phyloP scores from a whole-genome alignment of 352 stramenopile genomes.

The Globisporangium apiculatum region DNA sequence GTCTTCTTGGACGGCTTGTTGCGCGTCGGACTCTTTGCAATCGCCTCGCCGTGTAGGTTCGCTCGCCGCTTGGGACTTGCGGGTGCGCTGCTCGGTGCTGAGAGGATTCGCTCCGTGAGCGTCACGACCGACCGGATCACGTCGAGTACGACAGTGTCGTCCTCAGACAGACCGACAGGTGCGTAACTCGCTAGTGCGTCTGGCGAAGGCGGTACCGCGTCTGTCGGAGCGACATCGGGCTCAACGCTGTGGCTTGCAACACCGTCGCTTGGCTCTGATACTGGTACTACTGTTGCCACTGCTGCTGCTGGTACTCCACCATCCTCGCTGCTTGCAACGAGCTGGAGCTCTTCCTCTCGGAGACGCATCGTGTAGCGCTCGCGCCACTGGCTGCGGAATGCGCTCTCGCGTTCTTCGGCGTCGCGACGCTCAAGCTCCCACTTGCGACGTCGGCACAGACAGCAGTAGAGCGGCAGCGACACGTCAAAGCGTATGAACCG shows the following conservation, averaged over 20 bases:
- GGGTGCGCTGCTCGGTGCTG: neutral
- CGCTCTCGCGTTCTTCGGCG: slow-evolving; percentile 41
- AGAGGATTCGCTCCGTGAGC: slow-evolving; percentile 12
- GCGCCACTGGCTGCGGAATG: slow-evolving; percentile 30
- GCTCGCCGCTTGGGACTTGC: slow-evolving; percentile 1
- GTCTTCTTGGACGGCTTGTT: slow-evolving; percentile 3
- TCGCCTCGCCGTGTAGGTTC: neutral
- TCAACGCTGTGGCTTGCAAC: neutral
- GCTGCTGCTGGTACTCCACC: neutral
- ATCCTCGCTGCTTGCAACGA: slow-evolving; percentile 5
- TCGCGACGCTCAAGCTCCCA: slow-evolving; percentile 46
- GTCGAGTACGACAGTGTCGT: slow-evolving; percentile 11
- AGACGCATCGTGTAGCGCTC: slow-evolving; percentile 21
- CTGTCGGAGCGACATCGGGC: neutral
- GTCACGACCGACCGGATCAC: slow-evolving; percentile 12
- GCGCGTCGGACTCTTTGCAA: neutral
- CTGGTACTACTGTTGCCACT: neutral
- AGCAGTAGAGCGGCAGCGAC: slow-evolving; percentile 38
- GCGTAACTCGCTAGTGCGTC: neutral
- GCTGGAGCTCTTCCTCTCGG: slow-evolving; percentile 42
- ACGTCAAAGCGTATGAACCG: slow-evolving; percentile 35
- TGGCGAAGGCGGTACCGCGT: neutral
- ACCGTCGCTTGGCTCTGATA: neutral
- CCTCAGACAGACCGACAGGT: neutral
- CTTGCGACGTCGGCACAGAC: slow-evolving; percentile 49